Percentiles rank a stretch among this genome's conserved stretches.
Conservation (phyloP, 2,329 filamentous ascomycete genomes). For the Arthrocladium fulminans region DNA sequence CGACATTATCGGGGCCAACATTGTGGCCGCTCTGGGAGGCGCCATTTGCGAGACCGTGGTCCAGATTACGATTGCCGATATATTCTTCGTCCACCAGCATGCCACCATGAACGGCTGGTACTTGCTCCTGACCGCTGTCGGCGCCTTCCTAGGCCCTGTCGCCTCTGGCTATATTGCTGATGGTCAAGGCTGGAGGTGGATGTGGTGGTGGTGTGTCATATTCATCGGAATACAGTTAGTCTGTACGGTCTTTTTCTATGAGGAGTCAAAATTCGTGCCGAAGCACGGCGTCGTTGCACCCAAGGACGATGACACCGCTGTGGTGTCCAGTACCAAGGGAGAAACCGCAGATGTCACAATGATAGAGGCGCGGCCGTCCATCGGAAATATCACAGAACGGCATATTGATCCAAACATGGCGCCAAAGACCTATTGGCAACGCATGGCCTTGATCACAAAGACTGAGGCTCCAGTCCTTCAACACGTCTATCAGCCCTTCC, state of each 20-base stretch:
- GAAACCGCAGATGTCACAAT: slow-evolving; percentile 1
- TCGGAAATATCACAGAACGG: slow-evolving; percentile 5
- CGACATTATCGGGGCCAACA: slow-evolving; percentile 35
- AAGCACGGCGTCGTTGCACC: slow-evolving; percentile 13
- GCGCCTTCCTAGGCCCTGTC: slow-evolving; percentile 30
- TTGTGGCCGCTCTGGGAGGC: slow-evolving; percentile 34
- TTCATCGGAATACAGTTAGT: slow-evolving; percentile 26
- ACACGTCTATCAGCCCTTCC: slow-evolving; percentile 16
- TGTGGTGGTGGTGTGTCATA: slow-evolving; percentile 29
- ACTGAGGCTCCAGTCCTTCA: slow-evolving; percentile 25
- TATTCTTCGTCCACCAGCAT: slow-evolving; percentile 44
- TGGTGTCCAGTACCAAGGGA: not conserved
- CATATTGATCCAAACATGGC: slow-evolving; percentile 24
- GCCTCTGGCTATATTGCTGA: slow-evolving; percentile 27
- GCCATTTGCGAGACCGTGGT: slow-evolving; percentile 34
- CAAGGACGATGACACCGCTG: not conserved
- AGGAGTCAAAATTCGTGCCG: slow-evolving; percentile 30
- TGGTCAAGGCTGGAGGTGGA: slow-evolving; percentile 30
- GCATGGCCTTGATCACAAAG: slow-evolving; percentile 25
- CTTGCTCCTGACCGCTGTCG: slow-evolving; percentile 32
- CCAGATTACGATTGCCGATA: slow-evolving; percentile 38
- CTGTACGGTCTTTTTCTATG: slow-evolving; percentile 28
- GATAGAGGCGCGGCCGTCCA: not conserved
- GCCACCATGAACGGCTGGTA: slow-evolving; percentile 43
- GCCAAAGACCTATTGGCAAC: slow-evolving; percentile 24